Evolutionary conservation across 257 asterid genomes (phyloP).

Genomic region (Cinchona pubescens): DNA sequence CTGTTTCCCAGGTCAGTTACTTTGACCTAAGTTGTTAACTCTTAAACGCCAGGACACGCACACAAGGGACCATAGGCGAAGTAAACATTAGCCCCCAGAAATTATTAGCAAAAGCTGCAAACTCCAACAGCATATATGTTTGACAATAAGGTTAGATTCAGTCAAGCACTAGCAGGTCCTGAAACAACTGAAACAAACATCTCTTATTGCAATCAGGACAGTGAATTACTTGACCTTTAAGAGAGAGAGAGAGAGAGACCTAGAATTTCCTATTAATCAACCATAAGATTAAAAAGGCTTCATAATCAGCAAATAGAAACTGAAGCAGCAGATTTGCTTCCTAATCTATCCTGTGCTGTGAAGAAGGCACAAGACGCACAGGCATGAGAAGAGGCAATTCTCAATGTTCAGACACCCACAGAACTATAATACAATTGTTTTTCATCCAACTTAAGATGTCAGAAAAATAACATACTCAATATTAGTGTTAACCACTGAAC

Average conservation of each 20-base stretch:
- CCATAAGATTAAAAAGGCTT: background rate
- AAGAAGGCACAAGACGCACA: background rate
- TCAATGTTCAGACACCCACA: background rate
- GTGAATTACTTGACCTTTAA: background rate
- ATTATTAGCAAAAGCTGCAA: background rate
- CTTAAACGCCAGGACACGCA: conserved; percentile 1
- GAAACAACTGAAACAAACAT: background rate
- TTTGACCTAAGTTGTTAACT: background rate
- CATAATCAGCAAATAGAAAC: background rate
- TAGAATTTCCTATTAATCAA: background rate
- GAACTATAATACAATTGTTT: background rate
- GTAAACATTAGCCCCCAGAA: background rate
- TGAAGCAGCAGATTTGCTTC: conserved; percentile 2
- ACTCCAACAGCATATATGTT: background rate
- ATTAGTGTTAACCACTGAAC: conserved; percentile 72
- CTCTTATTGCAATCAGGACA: background rate
- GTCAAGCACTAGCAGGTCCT: background rate
- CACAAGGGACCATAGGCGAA: background rate
- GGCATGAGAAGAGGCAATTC: conserved; percentile 1
- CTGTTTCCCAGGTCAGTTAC: background rate
- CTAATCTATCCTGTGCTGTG: background rate
- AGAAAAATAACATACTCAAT: conserved; percentile 59
- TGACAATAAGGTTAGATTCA: background rate
- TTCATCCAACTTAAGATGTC: background rate
- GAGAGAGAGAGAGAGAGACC: too few relatives aligned